These are phyloP conservation scores for Mucor sp. DNA, from an alignment of 371 early-diverging fungal genomes.

Conservation along the genomic window DNA sequence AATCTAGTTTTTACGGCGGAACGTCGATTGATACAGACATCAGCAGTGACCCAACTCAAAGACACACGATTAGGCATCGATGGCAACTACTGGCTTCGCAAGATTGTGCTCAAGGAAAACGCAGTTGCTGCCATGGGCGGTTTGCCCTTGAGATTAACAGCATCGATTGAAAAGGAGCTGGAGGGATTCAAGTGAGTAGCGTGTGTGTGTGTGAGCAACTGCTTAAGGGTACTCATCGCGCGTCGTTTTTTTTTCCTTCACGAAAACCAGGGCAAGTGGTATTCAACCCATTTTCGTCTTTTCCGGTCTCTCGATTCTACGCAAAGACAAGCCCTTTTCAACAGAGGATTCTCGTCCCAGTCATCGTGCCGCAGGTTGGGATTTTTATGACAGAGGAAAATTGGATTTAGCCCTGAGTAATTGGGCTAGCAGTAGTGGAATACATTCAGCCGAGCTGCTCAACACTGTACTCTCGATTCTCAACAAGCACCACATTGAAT, in stretches of 20 bases:
- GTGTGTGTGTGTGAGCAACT: too few relatives aligned
- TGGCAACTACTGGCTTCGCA: conserved; percentile 77
- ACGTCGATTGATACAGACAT: conserved; percentile 60
- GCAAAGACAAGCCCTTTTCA: conserved; percentile 73
- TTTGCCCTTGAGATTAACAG: conserved; percentile 59
- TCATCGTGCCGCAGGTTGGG: conserved; percentile 74
- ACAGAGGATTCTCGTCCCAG: conserved; percentile 66
- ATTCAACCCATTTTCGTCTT: conserved; percentile 83
- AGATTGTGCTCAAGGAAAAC: conserved; percentile 61
- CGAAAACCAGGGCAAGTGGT: conserved; percentile 40
- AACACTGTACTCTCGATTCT: conserved; percentile 74
- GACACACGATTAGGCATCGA: conserved; percentile 78
- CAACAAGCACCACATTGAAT: conserved; percentile 65
- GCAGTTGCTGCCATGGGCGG: conserved; percentile 75
- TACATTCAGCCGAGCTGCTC: conserved; percentile 67
- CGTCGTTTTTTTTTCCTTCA: background rate
- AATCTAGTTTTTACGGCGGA: conserved; percentile 61
- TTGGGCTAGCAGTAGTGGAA: conserved; percentile 59
- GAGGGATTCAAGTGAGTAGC: conserved; percentile 58
- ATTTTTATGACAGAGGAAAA: conserved; percentile 66
- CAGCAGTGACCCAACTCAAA: conserved; percentile 61
- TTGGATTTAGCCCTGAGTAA: conserved; percentile 59
- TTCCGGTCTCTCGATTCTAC: conserved; percentile 69
- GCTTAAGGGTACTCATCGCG: background rate
- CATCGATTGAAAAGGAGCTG: conserved; percentile 68